Evolutionary conservation across 2,329 filamentous ascomycete species (phyloP), one percentile per base, ranked within the genome.

Genomic region (Ophiostoma tasmaniense): DNA sequence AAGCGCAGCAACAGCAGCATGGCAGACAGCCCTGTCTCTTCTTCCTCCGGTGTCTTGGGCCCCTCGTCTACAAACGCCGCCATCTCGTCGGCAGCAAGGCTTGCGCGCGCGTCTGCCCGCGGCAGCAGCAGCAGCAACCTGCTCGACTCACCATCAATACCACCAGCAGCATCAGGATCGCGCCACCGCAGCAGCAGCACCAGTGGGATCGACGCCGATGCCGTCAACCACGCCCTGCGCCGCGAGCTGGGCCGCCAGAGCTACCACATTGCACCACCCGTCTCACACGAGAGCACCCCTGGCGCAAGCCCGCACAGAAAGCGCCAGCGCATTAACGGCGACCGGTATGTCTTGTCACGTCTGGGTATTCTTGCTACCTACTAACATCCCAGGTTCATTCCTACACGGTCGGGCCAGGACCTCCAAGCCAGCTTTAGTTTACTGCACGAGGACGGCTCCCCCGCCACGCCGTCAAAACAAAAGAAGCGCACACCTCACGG

Each of bases 371-470:
- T 33, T 33, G 33, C 5, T 33, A 1, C 3, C 33, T 61, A 64
- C 22, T 45, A 14, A 66, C 25, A 1, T 2, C 5, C 55, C 76
- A 96, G 95, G 75, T 99, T 99, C 77, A 98, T 99, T 73, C 95
- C 95, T 35, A 96, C 95, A 74, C 87, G 95, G 59, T 90, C 93
- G 73, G 95, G 94, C 6, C 93, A 97, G 78, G 95, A 99, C 78
- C 82, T 98, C 30, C 91, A 94, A 77, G 93, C 94, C 67, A 96
- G 93, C 78, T 98, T 95, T 79, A 97, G 89, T 76, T 82, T 98
- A 68, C 83, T 98, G 35, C 91, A 96, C 76, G 94, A 97, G 72
- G 93, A 97, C 77, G 93, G 90, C 52, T 97, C 94, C 25, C 95
- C 95, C 25, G 91, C 94, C 14, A 97, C 93, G 1, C 92, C 94